Evolutionary conservation across 192 early-diverging fungal species (phyloP).

Genomic region (Chytriomyces confervae): DNA sequence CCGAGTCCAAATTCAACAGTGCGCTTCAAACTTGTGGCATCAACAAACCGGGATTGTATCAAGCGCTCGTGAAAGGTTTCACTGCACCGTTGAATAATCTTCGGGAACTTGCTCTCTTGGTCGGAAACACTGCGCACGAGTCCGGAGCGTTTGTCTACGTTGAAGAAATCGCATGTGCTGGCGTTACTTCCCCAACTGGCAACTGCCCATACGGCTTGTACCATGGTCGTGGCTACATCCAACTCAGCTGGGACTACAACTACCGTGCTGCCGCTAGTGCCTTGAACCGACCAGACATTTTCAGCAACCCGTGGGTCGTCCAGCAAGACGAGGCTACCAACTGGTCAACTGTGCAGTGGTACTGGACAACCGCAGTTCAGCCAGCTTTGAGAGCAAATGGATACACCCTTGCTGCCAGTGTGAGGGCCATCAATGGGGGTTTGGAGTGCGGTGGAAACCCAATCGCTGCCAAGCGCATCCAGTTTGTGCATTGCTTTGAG

Average conservation of each 20-base stretch:
- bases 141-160: not conserved
- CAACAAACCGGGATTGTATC: conserved; percentile 5
- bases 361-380: conserved; percentile 16
- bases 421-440: conserved; percentile 8
- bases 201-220: conserved; percentile 23
- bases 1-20: conserved; percentile 5
- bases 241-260: conserved; percentile 19
- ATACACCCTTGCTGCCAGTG: conserved; percentile 7
- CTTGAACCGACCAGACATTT: not conserved
- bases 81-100: not conserved
- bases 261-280: conserved; percentile 6
- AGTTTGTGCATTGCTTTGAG: not conserved
- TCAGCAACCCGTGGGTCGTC: conserved; percentile 10
- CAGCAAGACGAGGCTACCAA: not conserved
- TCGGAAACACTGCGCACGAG: conserved; percentile 26
- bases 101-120: conserved; percentile 17
- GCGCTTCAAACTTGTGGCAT: conserved; percentile 18
- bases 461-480: not conserved
- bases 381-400: not conserved
- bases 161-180: conserved; percentile 8
- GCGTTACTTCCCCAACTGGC: not conserved
- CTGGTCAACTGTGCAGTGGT: conserved; percentile 16
- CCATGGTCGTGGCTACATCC: conserved; percentile 27
- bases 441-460: conserved; percentile 14
- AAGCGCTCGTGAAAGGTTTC: not conserved